Evolutionary conservation across 192 early-diverging fungal genomes (phyloP).

Genomic region (Ambispora gerdemannii): DNA sequence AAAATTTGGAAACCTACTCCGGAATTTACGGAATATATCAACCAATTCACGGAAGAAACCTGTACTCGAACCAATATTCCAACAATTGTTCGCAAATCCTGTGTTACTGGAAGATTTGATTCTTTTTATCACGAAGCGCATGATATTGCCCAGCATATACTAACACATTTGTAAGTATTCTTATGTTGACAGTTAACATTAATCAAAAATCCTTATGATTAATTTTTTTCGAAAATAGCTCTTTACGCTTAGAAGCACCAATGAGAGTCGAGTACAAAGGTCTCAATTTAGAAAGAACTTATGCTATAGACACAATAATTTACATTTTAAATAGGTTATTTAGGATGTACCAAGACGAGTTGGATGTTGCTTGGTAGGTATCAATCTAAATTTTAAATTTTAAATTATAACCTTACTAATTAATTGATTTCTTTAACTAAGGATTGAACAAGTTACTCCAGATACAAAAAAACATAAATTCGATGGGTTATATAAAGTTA

Average conservation of each 20-base stretch:
- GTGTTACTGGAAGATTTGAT: conserved; percentile 7
- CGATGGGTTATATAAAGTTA: not conserved
- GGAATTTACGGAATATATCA: conserved; percentile 3
- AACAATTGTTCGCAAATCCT: conserved; percentile 19
- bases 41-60: conserved; percentile 11
- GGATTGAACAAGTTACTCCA: conserved; percentile 1
- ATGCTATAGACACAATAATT: conserved; percentile 4
- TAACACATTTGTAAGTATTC: conserved; percentile 27
- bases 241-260: conserved; percentile 11
- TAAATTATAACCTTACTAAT: not conserved
- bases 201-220: not conserved
- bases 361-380: conserved; percentile 18
- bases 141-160: conserved; percentile 25
- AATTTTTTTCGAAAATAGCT: conserved; percentile 5
- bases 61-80: conserved; percentile 13
- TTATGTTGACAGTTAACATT: conserved; percentile 14
- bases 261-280: conserved; percentile 21
- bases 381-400: conserved; percentile 14
- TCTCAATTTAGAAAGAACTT: conserved; percentile 4
- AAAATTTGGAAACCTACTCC: conserved; percentile 1
- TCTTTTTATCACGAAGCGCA: conserved; percentile 2
- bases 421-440: not conserved
- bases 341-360: conserved; percentile 23
- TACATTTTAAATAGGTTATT: conserved; percentile 19
- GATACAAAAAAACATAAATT: conserved; percentile 8